Conservation (phyloP, 805 yeast species). For the Schwanniomyces sp. region DNA sequence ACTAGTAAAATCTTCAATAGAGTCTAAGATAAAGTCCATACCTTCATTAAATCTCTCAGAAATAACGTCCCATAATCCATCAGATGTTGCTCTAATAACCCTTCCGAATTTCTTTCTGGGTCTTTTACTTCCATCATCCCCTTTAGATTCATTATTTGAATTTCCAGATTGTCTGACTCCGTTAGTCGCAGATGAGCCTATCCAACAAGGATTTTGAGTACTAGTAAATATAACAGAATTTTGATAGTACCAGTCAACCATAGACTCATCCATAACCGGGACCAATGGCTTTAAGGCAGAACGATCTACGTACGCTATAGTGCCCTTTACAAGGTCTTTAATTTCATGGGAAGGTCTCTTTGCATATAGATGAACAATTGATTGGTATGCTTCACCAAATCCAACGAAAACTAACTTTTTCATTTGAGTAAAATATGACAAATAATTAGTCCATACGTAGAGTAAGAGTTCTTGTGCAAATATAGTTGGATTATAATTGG, state of each 20-base stretch:
- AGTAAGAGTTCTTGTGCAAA: constrained; percentile 75
- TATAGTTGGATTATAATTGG: constrained; percentile 56
- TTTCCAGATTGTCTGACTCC: constrained; percentile 17
- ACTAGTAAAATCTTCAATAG: constrained; percentile 56
- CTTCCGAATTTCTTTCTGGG: constrained; percentile 93
- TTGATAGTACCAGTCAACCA: constrained; percentile 88
- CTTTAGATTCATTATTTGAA: constrained; percentile 10
- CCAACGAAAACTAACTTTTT: constrained; percentile 78
- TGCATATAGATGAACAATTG: constrained; percentile 83
- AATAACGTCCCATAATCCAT: constrained; percentile 73
- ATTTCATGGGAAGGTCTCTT: constrained; percentile 64
- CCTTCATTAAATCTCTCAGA: constrained; percentile 85
- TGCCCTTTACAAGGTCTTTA: constrained; percentile 62
- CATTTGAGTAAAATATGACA: constrained; percentile 67
- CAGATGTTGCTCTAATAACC: constrained; percentile 70
- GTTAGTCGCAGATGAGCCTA: constrained; percentile 36
- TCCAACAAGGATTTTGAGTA: constrained; percentile 79
- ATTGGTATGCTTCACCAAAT: constrained; percentile 84
- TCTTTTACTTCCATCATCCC: constrained; percentile 48
- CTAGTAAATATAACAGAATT: constrained; percentile 83
- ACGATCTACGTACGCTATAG: constrained; percentile 67
- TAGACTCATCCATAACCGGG: constrained; percentile 84
- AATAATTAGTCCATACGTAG: constrained; percentile 88
- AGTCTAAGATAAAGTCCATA: constrained; percentile 77
- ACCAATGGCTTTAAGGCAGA: constrained; percentile 74